Conservation (phyloP, 108 stramenopile genomes). For the Mediolabrus comicus region DNA sequence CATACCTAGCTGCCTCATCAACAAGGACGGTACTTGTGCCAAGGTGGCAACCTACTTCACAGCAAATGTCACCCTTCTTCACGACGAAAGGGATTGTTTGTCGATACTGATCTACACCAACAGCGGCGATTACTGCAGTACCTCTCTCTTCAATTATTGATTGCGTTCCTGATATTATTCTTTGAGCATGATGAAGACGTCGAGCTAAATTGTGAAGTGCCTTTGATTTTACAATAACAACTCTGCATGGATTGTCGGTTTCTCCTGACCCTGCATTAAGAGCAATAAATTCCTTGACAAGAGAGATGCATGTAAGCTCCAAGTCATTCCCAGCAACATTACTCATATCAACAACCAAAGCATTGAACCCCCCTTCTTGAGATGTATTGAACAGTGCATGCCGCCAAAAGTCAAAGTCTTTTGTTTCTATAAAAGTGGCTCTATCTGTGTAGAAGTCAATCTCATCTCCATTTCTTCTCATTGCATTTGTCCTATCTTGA, state of each 20-base stretch:
- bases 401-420: conserved; percentile 34
- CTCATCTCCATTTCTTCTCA: conserved; percentile 25
- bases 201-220: conserved; percentile 34
- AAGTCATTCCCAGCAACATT: conserved; percentile 55
- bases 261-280: conserved; percentile 20
- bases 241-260: conserved; percentile 6
- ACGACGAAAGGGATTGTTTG: conserved; percentile 36
- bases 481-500: conserved; percentile 27
- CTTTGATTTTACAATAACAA: conserved; percentile 41
- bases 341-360: conserved; percentile 51
- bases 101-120: conserved; percentile 59
- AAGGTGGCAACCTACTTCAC: conserved; percentile 60
- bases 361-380: conserved; percentile 12
- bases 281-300: conserved; percentile 47
- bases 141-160: conserved; percentile 9
- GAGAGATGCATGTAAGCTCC: conserved; percentile 36
- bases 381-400: conserved; percentile 25
- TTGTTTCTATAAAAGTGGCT: conserved; percentile 42
- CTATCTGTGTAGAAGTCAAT: conserved; percentile 13
- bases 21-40: conserved; percentile 47
- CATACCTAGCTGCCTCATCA: conserved; percentile 13
- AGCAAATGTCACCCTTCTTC: conserved; percentile 22
- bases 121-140: conserved; percentile 26
- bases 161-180: conserved; percentile 2
- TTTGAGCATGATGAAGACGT: conserved; percentile 30